Evolutionary conservation across 768 basidiomycete genomes (phyloP).

Genomic region (Auricularia heimuer): DNA sequence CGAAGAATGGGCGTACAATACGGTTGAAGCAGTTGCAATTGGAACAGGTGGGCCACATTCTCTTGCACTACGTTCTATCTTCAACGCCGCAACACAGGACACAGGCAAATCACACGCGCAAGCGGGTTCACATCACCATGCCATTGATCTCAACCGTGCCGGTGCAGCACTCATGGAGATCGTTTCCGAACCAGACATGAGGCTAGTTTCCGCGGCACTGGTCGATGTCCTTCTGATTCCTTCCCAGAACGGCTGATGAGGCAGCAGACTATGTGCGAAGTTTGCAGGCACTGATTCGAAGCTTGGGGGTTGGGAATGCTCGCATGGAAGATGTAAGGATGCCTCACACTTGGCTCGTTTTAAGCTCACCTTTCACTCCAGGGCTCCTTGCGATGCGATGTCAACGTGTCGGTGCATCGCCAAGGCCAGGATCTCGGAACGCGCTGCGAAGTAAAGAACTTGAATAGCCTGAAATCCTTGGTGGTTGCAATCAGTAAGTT

Average conservation of each 20-base stretch:
- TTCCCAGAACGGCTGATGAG: conserved; percentile 66
- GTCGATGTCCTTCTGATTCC: neutral
- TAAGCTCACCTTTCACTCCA: conserved; percentile 19
- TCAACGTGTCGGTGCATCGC: conserved; percentile 85
- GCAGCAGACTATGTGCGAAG: conserved; percentile 78
- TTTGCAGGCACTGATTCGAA: conserved; percentile 70
- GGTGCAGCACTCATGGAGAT: conserved; percentile 91
- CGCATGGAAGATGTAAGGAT: conserved; percentile 78
- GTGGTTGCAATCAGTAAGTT: conserved; percentile 71
- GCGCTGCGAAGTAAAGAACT: conserved; percentile 93
- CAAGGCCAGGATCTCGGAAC: conserved; percentile 44
- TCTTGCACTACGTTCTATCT: conserved; percentile 5
- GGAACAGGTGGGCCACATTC: conserved; percentile 62
- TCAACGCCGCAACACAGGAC: conserved; percentile 42
- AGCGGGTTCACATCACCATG: conserved; percentile 38
- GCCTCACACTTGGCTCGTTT: neutral
- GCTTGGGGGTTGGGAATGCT: conserved; percentile 82
- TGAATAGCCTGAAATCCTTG: conserved; percentile 85
- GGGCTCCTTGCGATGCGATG: conserved; percentile 93
- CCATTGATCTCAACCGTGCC: conserved; percentile 84
- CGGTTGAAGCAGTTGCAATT: conserved; percentile 90
- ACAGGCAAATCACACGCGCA: conserved; percentile 77
- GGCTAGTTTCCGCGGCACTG: conserved; percentile 26
- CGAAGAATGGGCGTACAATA: conserved; percentile 36
- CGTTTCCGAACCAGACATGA: conserved; percentile 86